Evolutionary conservation across 257 asterid species (phyloP).

Genomic region (Verbascum thapsus): DNA sequence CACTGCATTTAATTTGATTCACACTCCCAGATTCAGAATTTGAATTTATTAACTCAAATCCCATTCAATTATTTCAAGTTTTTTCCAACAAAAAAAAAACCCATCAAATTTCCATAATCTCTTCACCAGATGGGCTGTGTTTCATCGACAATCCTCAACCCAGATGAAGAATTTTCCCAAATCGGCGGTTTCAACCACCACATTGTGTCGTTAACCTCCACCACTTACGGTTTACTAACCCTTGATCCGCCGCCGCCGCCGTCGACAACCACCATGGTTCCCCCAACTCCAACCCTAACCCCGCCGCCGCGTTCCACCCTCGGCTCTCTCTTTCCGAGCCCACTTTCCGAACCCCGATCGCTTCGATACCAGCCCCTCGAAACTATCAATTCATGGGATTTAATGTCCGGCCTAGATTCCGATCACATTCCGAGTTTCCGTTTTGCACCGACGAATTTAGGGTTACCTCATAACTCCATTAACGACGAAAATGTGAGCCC

Average conservation of each 20-base stretch:
- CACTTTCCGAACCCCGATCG: slow-evolving; percentile 54
- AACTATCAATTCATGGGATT: slow-evolving; percentile 87
- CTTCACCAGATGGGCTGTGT: slow-evolving; percentile 67
- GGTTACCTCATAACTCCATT: slow-evolving; percentile 1
- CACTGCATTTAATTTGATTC: slow-evolving; percentile 12
- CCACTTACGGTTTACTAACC: slow-evolving; percentile 80
- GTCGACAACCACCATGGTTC: slow-evolving; percentile 20
- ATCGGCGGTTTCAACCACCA: slow-evolving; percentile 87
- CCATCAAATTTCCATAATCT: neutral
- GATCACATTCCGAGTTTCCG: slow-evolving; percentile 56
- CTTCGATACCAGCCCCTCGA: slow-evolving; percentile 42
- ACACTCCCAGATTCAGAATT: slow-evolving; percentile 1
- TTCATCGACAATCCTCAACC: slow-evolving; percentile 74
- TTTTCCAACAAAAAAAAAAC: neutral
- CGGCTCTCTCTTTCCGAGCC: slow-evolving; percentile 60
- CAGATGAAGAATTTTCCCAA: slow-evolving; percentile 73
- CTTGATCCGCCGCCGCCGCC: slow-evolving; percentile 59
- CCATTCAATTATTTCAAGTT: neutral
- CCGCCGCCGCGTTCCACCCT: slow-evolving; percentile 73
- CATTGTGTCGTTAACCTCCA: slow-evolving; percentile 94
- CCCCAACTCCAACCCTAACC: slow-evolving; percentile 37
- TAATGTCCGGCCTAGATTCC: slow-evolving; percentile 82
- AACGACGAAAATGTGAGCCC: slow-evolving; percentile 41
- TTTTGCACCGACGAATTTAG: slow-evolving; percentile 38
- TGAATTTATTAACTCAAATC: slow-evolving; percentile 23